These are phyloP conservation scores for Botrytis elliptica DNA, from an alignment of 2,329 filamentous ascomycete species.

Conservation along the genomic window DNA sequence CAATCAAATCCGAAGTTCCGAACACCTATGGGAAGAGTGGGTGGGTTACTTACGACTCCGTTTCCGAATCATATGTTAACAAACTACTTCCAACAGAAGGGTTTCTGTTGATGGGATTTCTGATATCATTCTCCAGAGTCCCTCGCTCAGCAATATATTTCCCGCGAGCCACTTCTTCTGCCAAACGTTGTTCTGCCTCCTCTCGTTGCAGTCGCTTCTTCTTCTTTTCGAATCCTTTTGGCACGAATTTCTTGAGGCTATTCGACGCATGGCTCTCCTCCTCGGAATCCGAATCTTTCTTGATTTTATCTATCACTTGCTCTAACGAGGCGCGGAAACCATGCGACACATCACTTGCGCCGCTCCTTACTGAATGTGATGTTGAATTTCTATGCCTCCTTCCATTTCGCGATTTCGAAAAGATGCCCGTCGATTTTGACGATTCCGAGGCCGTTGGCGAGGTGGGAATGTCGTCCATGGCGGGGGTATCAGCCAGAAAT, in stretches of 20 bases:
- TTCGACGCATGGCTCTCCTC: conserved; percentile 33
- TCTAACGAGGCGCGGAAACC: conserved; percentile 32
- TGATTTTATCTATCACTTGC: conserved; percentile 33
- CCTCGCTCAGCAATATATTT: conserved; percentile 38
- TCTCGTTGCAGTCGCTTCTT: conserved; percentile 49
- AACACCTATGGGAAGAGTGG: conserved; percentile 20
- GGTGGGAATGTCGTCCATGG: conserved; percentile 15
- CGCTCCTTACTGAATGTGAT: conserved; percentile 35
- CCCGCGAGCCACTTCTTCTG: conserved; percentile 40
- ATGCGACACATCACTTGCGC: conserved; percentile 28
- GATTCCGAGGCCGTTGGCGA: conserved; percentile 27
- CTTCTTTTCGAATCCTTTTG: conserved; percentile 51
- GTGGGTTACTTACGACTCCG: conserved; percentile 38
- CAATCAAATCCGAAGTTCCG: not conserved
- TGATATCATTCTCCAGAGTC: conserved; percentile 35
- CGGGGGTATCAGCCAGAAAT: conserved; percentile 2
- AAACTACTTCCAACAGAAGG: conserved; percentile 31
- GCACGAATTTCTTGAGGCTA: conserved; percentile 52
- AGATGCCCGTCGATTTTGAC: conserved; percentile 30
- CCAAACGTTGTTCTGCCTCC: conserved; percentile 43
- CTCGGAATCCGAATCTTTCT: conserved; percentile 29
- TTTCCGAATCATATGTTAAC: conserved; percentile 38
- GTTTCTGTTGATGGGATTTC: conserved; percentile 16
- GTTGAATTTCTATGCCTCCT: conserved; percentile 31
- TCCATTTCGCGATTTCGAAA: conserved; percentile 33